A percentile compares a stretch with the other conserved stretches of the same genome.
These are phyloP conservation scores for Rhizophagus prolifer DNA, from an alignment of 192 early-diverging fungal genomes.

Conservation along the genomic window DNA sequence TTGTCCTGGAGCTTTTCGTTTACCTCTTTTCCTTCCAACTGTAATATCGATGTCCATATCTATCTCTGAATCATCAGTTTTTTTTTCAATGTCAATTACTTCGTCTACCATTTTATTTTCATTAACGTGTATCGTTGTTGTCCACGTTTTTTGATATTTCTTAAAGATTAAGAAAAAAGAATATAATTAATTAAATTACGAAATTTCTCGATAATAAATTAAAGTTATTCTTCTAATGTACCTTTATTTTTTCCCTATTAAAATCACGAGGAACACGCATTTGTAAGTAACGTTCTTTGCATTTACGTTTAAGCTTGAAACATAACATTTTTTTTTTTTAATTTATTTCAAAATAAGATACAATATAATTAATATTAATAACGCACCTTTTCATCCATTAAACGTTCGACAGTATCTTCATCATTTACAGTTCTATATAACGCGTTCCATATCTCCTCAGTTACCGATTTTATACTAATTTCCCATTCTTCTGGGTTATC, in stretches of 20 bases:
- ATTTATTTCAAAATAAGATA: neutral
- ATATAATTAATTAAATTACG: neutral
- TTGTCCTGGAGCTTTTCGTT: neutral
- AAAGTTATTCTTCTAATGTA: neutral
- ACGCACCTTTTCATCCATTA: conserved; percentile 21
- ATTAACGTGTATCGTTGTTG: neutral
- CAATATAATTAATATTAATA: neutral
- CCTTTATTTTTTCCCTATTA: neutral
- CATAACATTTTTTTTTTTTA: neutral
- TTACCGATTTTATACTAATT: neutral
- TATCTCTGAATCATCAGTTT: neutral
- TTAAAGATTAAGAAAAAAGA: neutral
- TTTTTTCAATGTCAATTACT: conserved; percentile 13
- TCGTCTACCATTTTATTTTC: neutral
- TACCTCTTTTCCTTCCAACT: neutral
- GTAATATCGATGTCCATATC: neutral
- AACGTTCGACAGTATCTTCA: neutral
- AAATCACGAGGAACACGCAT: conserved; percentile 23
- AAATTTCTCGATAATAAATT: neutral
- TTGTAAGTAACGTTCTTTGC: conserved; percentile 17
- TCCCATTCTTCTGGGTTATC: neutral
- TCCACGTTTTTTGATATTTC: neutral
- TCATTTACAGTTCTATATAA: conserved; percentile 27
- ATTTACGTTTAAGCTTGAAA: conserved; percentile 2
- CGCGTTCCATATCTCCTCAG: conserved; percentile 21